Evolutionary conservation across 1,284 basidiomycete genomes (phyloP).

Genomic region (Takashimella koratensis): DNA sequence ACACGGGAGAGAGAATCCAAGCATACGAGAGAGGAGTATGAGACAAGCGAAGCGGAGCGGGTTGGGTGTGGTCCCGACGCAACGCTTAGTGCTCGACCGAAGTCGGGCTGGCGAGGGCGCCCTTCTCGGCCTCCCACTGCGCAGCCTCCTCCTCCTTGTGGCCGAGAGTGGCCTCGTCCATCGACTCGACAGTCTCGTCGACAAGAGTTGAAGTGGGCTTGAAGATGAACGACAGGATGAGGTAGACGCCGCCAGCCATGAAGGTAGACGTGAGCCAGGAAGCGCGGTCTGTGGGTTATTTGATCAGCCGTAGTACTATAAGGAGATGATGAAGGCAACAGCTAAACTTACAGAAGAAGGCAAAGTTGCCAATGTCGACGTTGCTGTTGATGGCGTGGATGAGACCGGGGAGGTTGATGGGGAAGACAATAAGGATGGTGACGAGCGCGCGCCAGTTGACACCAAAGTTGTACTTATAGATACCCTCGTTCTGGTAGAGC

Average conservation of each 20-base stretch:
- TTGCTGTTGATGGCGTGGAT: slow-evolving; percentile 35
- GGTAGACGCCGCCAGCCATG: slow-evolving; percentile 29
- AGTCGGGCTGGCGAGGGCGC: neutral
- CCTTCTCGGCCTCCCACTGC: neutral
- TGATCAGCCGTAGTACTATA: too few species aligned
- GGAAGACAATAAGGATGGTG: slow-evolving; percentile 33
- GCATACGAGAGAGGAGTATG: too few species aligned
- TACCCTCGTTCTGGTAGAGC: slow-evolving; percentile 46
- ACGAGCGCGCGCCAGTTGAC: slow-evolving; percentile 43
- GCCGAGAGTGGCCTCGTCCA: slow-evolving; percentile 24
- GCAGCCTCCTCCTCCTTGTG: slow-evolving; percentile 5
- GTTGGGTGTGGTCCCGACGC: too few species aligned
- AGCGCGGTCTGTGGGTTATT: slow-evolving; percentile 33
- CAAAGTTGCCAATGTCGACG: slow-evolving; percentile 38
- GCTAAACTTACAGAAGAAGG: slow-evolving; percentile 30
- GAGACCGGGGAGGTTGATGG: slow-evolving; percentile 44
- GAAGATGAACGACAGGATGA: slow-evolving; percentile 23
- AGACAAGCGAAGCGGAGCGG: too few species aligned
- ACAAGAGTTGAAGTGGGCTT: slow-evolving; percentile 31
- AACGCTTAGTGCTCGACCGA: too few species aligned
- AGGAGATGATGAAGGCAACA: too few species aligned
- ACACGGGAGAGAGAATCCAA: too few species aligned
- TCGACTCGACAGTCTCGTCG: slow-evolving; percentile 30
- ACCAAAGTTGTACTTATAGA: slow-evolving; percentile 39
- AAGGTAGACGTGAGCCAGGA: slow-evolving; percentile 40